A percentile compares a stretch with the other conserved stretches of the same genome.
phyloP scores from a whole-genome alignment of 225 moss, liverwort and hornwort genomes.

The Neckera pumila region DNA sequence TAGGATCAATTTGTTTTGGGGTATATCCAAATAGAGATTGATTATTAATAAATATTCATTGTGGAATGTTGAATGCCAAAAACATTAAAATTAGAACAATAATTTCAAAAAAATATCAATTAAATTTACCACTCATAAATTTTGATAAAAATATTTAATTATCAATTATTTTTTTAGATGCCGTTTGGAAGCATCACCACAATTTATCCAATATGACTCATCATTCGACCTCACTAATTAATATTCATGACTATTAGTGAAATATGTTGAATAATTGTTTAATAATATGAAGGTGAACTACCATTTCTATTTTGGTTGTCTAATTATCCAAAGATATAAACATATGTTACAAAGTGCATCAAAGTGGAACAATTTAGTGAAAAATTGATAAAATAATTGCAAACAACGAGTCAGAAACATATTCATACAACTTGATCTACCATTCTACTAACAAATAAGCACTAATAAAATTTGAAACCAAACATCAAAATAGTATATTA shows the following conservation, averaged over 20 bases:
- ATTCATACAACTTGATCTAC: background rate
- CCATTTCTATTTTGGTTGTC: background rate
- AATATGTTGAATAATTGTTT: background rate
- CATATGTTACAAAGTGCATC: background rate
- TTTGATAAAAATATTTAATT: background rate
- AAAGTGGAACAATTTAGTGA: background rate
- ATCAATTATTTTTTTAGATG: no score
- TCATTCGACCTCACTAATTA: background rate
- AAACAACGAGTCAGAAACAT: background rate
- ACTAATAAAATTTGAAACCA: background rate
- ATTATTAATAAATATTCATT: background rate
- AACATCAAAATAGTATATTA: background rate
- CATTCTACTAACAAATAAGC: background rate
- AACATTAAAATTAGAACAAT: background rate
- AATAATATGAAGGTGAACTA: background rate
- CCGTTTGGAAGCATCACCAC: background rate
- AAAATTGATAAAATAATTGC: background rate
- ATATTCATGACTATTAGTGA: background rate
- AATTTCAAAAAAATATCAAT: background rate
- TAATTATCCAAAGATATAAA: background rate
- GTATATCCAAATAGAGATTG: background rate
- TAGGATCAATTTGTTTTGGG: background rate
- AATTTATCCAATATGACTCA: background rate
- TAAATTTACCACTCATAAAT: background rate
- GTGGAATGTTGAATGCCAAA: background rate